A percentile compares a stretch with the other conserved stretches of the same genome.
Conservation (phyloP, 306 rosid species). For the Castanea sativa region DNA sequence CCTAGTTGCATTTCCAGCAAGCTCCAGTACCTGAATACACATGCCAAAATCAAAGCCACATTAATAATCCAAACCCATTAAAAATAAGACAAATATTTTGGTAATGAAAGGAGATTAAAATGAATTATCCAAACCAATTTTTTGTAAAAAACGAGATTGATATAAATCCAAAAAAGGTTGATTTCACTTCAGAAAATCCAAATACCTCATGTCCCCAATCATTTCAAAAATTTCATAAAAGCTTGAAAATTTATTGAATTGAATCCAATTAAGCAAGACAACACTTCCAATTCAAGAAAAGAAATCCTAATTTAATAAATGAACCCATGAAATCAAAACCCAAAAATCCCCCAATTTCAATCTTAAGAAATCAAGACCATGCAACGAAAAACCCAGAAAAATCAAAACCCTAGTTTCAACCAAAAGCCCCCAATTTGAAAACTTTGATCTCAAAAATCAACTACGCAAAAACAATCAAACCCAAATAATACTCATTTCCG, state of each 20-base stretch:
- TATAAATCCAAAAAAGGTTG: not conserved
- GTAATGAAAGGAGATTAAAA: not conserved
- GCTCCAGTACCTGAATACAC: constrained; percentile 57
- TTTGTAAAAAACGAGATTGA: too few species aligned
- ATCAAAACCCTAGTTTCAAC: too few species aligned
- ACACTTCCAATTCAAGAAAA: not conserved
- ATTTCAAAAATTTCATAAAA: not conserved
- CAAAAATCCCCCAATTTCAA: not conserved
- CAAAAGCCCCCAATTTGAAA: too few species aligned
- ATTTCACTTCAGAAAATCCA: too few species aligned
- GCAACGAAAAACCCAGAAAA: too few species aligned
- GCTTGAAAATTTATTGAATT: too few species aligned
- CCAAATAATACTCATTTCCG: too few species aligned
- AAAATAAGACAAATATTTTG: not conserved
- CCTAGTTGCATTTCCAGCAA: constrained; percentile 83
- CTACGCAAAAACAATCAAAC: too few species aligned
- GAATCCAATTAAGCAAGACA: not conserved
- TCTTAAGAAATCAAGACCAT: too few species aligned
- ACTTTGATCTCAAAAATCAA: too few species aligned
- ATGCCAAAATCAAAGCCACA: not conserved
- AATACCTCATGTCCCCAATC: not conserved
- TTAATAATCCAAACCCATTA: not conserved
- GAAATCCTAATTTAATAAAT: too few species aligned
- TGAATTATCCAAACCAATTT: not conserved
- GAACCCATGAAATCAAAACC: too few species aligned